A percentile compares a stretch with the other conserved stretches of the same genome.
Conservation (phyloP, 2,329 filamentous ascomycete genomes). For the Aspergillus sp. region DNA sequence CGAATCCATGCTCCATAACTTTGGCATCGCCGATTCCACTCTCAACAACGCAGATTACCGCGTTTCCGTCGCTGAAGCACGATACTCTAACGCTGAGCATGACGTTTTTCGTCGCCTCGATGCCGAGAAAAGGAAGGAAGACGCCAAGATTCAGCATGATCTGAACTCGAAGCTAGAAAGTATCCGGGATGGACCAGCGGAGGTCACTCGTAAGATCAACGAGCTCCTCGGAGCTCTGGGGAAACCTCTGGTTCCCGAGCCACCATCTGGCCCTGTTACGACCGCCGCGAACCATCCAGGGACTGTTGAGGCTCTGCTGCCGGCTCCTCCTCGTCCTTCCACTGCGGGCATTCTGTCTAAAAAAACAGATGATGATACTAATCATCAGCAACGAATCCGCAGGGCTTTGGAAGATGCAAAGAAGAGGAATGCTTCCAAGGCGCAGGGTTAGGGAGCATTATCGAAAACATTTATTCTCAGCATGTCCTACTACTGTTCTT, state of each 20-base stretch:
- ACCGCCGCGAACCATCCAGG: neutral
- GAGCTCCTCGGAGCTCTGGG: conserved; percentile 31
- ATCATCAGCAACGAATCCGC: conserved; percentile 42
- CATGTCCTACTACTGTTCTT: neutral
- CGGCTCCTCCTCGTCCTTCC: conserved; percentile 16
- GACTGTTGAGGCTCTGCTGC: neutral
- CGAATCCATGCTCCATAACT: conserved; percentile 39
- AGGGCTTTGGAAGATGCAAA: conserved; percentile 48
- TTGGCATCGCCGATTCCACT: conserved; percentile 42
- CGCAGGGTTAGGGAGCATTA: conserved; percentile 7
- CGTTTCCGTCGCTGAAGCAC: conserved; percentile 47
- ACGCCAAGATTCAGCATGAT: conserved; percentile 38
- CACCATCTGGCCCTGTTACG: conserved; percentile 3
- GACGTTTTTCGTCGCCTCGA: conserved; percentile 37
- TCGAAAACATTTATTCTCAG: too few species aligned
- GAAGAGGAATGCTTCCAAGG: conserved; percentile 41
- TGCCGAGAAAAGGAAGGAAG: conserved; percentile 42
- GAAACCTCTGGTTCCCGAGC: conserved; percentile 19
- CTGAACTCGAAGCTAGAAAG: conserved; percentile 34
- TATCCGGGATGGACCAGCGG: conserved; percentile 32
- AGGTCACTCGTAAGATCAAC: conserved; percentile 30
- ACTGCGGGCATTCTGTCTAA: conserved; percentile 10
- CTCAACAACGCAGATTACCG: conserved; percentile 47
- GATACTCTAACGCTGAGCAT: conserved; percentile 35
- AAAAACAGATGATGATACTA: conserved; percentile 24